These are phyloP conservation scores for Hygrocybe coccinea DNA, from an alignment of 768 basidiomycete genomes.

Conservation along the genomic window DNA sequence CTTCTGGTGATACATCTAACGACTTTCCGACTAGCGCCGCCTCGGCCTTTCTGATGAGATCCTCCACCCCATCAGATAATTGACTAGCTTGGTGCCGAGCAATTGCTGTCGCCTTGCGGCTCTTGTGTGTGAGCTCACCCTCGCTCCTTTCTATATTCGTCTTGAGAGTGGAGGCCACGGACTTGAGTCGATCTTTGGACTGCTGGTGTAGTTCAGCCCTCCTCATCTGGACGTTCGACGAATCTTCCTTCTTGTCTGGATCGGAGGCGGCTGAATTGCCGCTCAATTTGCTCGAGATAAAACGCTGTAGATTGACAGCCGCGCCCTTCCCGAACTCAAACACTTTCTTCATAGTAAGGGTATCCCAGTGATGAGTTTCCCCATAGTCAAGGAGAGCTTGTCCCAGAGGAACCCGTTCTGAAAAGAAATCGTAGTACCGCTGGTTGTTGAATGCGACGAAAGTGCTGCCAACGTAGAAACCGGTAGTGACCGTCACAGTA, in stretches of 20 bases:
- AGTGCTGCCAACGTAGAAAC: constrained; percentile 80
- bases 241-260: constrained; percentile 29
- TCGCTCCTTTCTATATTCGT: constrained; percentile 40
- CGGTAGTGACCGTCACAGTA: constrained; percentile 60
- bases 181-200: constrained; percentile 43
- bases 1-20: constrained; percentile 16
- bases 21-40: constrained; percentile 54
- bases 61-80: constrained; percentile 59
- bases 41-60: constrained; percentile 69
- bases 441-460: constrained; percentile 74
- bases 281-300: constrained; percentile 46
- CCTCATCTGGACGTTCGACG: not conserved
- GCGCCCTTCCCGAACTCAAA: constrained; percentile 49
- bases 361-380: constrained; percentile 76
- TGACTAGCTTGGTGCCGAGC: constrained; percentile 43
- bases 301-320: constrained; percentile 45
- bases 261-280: constrained; percentile 21
- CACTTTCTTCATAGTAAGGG: constrained; percentile 57
- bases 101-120: constrained; percentile 39
- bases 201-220: constrained; percentile 17
- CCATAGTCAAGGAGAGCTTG: constrained; percentile 75
- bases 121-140: constrained; percentile 18
- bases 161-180: constrained; percentile 43
- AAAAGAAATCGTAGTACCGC: constrained; percentile 82
- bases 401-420: constrained; percentile 73